Percentiles rank a stretch among this genome's conserved stretches.
phyloP scores from a whole-genome alignment of 2,329 filamentous ascomycete genomes.

The Penicillium sp. region DNA sequence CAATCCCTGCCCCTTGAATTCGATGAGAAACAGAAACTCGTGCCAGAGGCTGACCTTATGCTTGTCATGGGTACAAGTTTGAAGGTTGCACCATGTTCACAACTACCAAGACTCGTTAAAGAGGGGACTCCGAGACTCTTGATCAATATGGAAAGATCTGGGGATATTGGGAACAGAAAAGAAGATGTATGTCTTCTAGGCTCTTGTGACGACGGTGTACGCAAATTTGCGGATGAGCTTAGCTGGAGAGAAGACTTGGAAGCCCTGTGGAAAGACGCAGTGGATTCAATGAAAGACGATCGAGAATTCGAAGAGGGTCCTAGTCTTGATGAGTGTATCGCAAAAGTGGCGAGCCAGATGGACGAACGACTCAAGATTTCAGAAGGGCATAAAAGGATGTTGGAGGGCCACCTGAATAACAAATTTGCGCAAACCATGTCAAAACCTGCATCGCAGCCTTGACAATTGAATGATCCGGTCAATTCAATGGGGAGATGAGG shows the following conservation, averaged over 20 bases:
- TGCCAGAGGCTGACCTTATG: conserved; percentile 68
- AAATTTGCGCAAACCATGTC: conserved; percentile 30
- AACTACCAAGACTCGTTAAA: conserved; percentile 66
- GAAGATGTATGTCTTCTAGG: conserved; percentile 80
- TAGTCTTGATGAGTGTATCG: conserved; percentile 57
- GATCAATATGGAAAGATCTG: conserved; percentile 79
- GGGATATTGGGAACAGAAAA: conserved; percentile 70
- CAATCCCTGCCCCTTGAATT: conserved; percentile 69
- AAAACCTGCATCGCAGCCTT: not conserved
- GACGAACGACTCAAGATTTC: conserved; percentile 54
- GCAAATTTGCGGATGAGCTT: conserved; percentile 72
- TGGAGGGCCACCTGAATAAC: conserved; percentile 34
- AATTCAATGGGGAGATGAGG: no score
- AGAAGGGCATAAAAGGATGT: conserved; percentile 46
- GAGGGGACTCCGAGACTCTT: conserved; percentile 71
- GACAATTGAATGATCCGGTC: not conserved
- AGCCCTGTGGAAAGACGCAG: conserved; percentile 67
- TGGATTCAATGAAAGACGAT: conserved; percentile 62
- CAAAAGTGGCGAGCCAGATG: conserved; percentile 56
- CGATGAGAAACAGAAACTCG: conserved; percentile 58
- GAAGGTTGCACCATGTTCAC: conserved; percentile 79
- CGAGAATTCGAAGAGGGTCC: conserved; percentile 49
- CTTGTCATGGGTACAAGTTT: conserved; percentile 83
- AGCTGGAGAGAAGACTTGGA: conserved; percentile 84
- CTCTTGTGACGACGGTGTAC: conserved; percentile 76